Evolutionary conservation across 768 basidiomycete genomes (phyloP).

Genomic region (Kwoniella sp.): DNA sequence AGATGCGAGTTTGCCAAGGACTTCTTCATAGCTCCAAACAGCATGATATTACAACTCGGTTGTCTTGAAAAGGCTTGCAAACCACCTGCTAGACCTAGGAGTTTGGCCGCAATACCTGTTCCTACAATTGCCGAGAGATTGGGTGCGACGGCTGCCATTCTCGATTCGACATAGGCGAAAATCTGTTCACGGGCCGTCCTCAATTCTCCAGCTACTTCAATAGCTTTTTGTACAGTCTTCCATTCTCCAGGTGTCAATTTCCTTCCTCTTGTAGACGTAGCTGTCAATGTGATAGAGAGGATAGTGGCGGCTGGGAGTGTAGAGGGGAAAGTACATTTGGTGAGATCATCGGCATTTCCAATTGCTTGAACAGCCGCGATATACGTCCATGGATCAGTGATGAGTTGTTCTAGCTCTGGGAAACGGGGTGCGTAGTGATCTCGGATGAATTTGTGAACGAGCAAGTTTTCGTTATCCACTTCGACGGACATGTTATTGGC

Average conservation of each 20-base stretch:
- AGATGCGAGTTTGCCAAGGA: conserved; percentile 76
- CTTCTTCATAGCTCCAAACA: conserved; percentile 91
- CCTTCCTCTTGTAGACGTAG: conserved; percentile 83
- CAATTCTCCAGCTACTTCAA: conserved; percentile 82
- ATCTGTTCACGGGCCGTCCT: conserved; percentile 94
- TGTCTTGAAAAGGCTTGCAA: conserved; percentile 86
- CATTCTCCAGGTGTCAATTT: conserved; percentile 71
- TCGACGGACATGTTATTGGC: conserved; percentile 98
- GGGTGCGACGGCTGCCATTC: conserved; percentile 97
- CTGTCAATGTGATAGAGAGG: conserved; percentile 94
- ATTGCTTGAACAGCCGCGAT: conserved; percentile 85
- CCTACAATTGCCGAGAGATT: conserved; percentile 98
- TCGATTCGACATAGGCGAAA: conserved; percentile 97
- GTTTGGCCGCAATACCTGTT: conserved; percentile 96
- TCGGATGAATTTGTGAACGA: conserved; percentile 99
- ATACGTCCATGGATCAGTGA: conserved; percentile 87
- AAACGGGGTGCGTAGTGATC: conserved; percentile 95
- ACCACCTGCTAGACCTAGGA: conserved; percentile 95
- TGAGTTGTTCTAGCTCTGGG: conserved; percentile 93
- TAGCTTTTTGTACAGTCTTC: conserved; percentile 78
- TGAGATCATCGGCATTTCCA: conserved; percentile 83
- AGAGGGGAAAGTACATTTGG: conserved; percentile 77
- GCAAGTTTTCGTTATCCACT: conserved; percentile 93
- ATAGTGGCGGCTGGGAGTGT: conserved; percentile 85
- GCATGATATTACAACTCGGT: conserved; percentile 87